Evolutionary conservation across 192 early-diverging fungal genomes (phyloP).

Genomic region (Gigaspora rosea): DNA sequence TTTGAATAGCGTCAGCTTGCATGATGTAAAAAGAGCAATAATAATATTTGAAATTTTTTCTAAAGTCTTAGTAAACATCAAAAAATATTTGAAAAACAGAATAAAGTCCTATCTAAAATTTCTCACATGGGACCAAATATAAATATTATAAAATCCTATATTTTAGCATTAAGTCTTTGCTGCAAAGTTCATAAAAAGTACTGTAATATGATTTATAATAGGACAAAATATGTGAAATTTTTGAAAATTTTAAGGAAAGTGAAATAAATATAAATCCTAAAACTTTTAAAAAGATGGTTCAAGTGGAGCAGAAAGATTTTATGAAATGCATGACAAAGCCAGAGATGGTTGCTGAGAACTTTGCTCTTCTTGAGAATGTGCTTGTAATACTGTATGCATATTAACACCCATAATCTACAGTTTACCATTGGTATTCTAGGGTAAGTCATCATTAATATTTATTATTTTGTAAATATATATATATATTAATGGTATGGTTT

Average conservation of each 20-base stretch:
- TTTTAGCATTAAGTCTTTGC: too few relatives aligned
- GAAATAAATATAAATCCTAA: neutral
- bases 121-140: too few relatives aligned
- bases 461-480: too few relatives aligned
- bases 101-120: too few relatives aligned
- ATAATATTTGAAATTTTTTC: neutral
- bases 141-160: too few relatives aligned
- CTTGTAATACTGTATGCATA: slow-evolving; percentile 27
- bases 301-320: slow-evolving; percentile 27
- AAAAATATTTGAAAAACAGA: too few relatives aligned
- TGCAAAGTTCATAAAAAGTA: neutral
- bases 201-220: neutral
- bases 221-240: slow-evolving; percentile 7
- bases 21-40: too few relatives aligned
- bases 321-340: neutral
- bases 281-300: slow-evolving; percentile 3
- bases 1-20: too few relatives aligned
- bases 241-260: neutral
- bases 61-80: slow-evolving; percentile 15
- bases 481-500: neutral
- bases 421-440: slow-evolving; percentile 30
- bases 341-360: neutral
- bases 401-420: slow-evolving; percentile 23
- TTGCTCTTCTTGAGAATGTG: slow-evolving; percentile 26
- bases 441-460: neutral